phyloP scores from a whole-genome alignment of 768 basidiomycete genomes.

The Trametopsis cervina region DNA sequence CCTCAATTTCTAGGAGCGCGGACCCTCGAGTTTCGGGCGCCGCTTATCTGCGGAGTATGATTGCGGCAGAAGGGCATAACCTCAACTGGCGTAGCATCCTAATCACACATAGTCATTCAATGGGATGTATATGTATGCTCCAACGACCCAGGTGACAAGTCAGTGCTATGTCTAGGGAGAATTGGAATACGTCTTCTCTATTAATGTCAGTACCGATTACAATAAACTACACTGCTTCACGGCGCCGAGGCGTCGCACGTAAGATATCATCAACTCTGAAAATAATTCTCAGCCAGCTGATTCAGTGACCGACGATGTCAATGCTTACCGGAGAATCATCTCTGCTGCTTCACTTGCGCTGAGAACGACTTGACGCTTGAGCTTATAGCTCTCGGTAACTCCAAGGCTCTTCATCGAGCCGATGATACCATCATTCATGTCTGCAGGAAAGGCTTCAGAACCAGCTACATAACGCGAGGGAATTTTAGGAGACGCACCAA shows the following conservation, averaged over 20 bases:
- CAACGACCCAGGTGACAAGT: too few species aligned
- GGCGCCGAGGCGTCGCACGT: slow-evolving; percentile 12
- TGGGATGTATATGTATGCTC: too few species aligned
- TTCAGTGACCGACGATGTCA: slow-evolving; percentile 18
- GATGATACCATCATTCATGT: slow-evolving; percentile 83
- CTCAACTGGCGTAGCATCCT: too few species aligned
- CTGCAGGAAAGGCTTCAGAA: slow-evolving; percentile 31
- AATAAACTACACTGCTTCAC: slow-evolving; percentile 12
- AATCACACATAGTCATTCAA: too few species aligned
- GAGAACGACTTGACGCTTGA: slow-evolving; percentile 91
- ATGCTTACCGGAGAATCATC: slow-evolving; percentile 97
- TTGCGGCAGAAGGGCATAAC: too few species aligned
- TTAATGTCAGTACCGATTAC: too few species aligned
- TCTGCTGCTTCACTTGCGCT: slow-evolving; percentile 96
- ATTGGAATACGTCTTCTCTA: too few species aligned
- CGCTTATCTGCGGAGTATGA: too few species aligned
- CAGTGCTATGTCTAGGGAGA: too few species aligned
- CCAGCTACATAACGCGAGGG: not conserved
- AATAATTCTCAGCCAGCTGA: not conserved
- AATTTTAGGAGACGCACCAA: slow-evolving; percentile 47
- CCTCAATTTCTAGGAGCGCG: too few species aligned
- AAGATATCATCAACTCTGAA: slow-evolving; percentile 15
- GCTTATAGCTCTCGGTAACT: slow-evolving; percentile 94
- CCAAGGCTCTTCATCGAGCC: slow-evolving; percentile 86
- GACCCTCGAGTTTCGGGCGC: too few species aligned